A percentile compares a stretch with the other conserved stretches of the same genome.
Evolutionary conservation across 352 stramenopile species (phyloP).

Genomic region (Hyaloperonospora brassicae): DNA sequence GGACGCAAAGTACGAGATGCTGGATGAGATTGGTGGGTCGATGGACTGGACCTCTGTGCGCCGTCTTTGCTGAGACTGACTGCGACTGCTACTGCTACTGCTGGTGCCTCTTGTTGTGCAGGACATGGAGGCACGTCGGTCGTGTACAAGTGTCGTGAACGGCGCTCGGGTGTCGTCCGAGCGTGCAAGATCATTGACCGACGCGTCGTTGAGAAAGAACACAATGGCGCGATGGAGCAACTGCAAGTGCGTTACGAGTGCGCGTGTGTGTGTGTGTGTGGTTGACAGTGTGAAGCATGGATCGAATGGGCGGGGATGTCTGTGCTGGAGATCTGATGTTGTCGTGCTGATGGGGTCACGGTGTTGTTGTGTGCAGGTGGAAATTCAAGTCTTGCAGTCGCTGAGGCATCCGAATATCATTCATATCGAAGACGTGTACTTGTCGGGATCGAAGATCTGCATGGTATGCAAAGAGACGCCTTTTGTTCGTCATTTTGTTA

Average conservation of each 20-base stretch:
- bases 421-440: slow-evolving; percentile 80
- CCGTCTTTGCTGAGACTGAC: too few relatives aligned
- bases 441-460: slow-evolving; percentile 79
- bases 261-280: too few relatives aligned
- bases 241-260: slow-evolving; percentile 54
- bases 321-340: neutral
- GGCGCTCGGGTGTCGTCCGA: slow-evolving; percentile 38
- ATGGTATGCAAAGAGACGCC: slow-evolving; percentile 37
- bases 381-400: slow-evolving; percentile 86
- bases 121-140: slow-evolving; percentile 79
- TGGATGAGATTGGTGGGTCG: slow-evolving; percentile 68
- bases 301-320: neutral
- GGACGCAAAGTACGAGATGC: slow-evolving; percentile 79
- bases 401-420: slow-evolving; percentile 89
- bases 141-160: slow-evolving; percentile 75
- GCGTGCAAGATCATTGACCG: slow-evolving; percentile 88
- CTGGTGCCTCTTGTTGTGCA: slow-evolving; percentile 12
- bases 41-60: too few relatives aligned
- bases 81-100: too few relatives aligned
- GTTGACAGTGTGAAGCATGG: too few relatives aligned
- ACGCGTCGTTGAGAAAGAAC: slow-evolving; percentile 53
- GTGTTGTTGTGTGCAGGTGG: slow-evolving; percentile 34
- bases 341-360: neutral
- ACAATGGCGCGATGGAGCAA: slow-evolving; percentile 79
- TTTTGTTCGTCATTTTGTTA: neutral